phyloP scores from a whole-genome alignment of 2,329 filamentous ascomycete species.

The Pseudocercospora fijiensis region DNA sequence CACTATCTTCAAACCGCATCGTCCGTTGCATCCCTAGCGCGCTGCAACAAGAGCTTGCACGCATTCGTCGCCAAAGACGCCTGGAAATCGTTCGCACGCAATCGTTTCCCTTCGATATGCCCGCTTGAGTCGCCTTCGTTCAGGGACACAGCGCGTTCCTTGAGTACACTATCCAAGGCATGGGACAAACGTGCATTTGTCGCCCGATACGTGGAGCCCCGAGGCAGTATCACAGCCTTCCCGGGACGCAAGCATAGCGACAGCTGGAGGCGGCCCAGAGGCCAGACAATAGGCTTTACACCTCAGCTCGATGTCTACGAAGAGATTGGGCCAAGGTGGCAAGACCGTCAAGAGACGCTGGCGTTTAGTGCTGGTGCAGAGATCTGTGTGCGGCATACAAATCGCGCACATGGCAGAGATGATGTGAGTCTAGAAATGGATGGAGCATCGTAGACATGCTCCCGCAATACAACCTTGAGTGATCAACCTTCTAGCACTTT shows the following conservation, averaged over 20 bases:
- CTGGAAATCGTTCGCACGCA: slow-evolving; percentile 51
- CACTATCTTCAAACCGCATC: slow-evolving; percentile 47
- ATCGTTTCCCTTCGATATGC: slow-evolving; percentile 47
- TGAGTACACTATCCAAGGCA: slow-evolving; percentile 58
- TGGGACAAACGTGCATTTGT: slow-evolving; percentile 58
- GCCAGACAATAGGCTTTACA: slow-evolving; percentile 59
- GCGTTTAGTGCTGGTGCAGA: slow-evolving; percentile 62
- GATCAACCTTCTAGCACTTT: neutral
- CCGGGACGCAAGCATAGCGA: slow-evolving; percentile 30
- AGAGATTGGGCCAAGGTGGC: slow-evolving; percentile 41
- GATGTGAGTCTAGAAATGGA: slow-evolving; percentile 20
- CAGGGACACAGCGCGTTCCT: slow-evolving; percentile 53
- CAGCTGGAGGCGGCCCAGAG: slow-evolving; percentile 45
- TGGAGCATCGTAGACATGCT: neutral
- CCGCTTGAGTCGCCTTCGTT: slow-evolving; percentile 43
- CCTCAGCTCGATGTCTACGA: slow-evolving; percentile 44
- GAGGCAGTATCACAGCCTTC: slow-evolving; percentile 38
- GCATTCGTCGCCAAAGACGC: slow-evolving; percentile 47
- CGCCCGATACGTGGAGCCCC: slow-evolving; percentile 53
- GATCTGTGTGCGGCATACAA: slow-evolving; percentile 51
- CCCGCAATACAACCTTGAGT: neutral
- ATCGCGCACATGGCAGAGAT: slow-evolving; percentile 27
- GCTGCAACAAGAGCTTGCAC: slow-evolving; percentile 49
- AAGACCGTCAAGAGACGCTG: slow-evolving; percentile 55
- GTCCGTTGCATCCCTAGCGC: slow-evolving; percentile 46